phyloP scores from a whole-genome alignment of 2,329 filamentous ascomycete genomes.

The Cryphonectria nitschkei region DNA sequence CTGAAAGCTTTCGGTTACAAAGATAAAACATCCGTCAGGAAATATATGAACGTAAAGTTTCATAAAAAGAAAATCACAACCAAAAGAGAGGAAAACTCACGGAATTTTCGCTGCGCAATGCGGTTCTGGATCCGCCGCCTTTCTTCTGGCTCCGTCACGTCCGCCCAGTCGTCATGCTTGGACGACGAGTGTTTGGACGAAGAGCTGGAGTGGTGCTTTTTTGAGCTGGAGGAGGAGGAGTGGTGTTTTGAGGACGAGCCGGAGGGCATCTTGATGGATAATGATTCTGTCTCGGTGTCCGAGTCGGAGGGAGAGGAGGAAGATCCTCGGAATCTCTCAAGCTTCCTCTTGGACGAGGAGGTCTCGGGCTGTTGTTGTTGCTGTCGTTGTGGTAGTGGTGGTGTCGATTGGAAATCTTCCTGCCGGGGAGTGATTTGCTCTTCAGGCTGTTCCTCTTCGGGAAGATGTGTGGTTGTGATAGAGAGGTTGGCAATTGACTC shows the following conservation, averaged over 20 bases:
- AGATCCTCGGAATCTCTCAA: not conserved
- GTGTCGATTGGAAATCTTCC: constrained; percentile 1
- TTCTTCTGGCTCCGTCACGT: constrained; percentile 71
- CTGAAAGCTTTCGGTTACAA: too few species aligned
- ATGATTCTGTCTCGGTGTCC: constrained; percentile 35
- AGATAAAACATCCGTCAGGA: too few species aligned
- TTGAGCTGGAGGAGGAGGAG: constrained; percentile 39
- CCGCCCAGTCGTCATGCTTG: constrained; percentile 68
- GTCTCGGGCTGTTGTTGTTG: not conserved
- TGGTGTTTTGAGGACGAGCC: constrained; percentile 35
- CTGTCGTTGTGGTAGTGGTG: not conserved
- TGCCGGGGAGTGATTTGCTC: constrained; percentile 24
- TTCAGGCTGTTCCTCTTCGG: constrained; percentile 9
- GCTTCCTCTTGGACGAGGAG: not conserved
- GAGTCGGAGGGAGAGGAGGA: constrained; percentile 32
- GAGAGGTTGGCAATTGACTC: constrained; percentile 21
- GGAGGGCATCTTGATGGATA: constrained; percentile 38
- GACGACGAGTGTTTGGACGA: constrained; percentile 40
- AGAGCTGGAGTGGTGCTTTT: constrained; percentile 41
- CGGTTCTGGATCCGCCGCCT: constrained; percentile 76
- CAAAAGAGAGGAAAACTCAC: constrained; percentile 50
- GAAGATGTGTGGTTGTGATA: constrained; percentile 6
- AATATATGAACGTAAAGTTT: not conserved
- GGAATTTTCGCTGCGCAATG: constrained; percentile 75
- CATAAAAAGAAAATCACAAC: not conserved